Percentiles rank a stretch among this genome's conserved stretches.
phyloP scores from a whole-genome alignment of 768 basidiomycete genomes.

The Pleurotus eryngii region DNA sequence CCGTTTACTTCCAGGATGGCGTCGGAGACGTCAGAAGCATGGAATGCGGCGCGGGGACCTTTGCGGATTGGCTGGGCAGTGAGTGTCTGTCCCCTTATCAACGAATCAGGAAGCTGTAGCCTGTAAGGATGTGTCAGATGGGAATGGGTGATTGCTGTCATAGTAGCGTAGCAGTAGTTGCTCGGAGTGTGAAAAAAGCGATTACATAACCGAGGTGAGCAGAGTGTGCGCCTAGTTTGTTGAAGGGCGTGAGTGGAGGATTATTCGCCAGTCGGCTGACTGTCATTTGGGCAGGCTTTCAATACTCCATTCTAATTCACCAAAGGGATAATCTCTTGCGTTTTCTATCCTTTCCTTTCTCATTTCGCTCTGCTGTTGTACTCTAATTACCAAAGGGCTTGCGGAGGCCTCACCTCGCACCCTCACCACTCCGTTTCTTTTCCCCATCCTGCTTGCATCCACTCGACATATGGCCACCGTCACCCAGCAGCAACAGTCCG shows the following conservation, averaged over 20 bases:
- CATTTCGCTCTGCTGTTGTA: background rate
- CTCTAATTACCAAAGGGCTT: conserved; percentile 13
- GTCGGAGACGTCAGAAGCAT: too few species aligned
- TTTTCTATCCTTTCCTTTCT: background rate
- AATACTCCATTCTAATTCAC: background rate
- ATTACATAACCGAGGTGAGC: background rate
- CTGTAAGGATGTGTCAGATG: too few species aligned
- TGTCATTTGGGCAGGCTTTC: background rate
- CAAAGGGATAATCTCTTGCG: background rate
- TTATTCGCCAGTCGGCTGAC: background rate
- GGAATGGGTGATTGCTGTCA: too few species aligned
- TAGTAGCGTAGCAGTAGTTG: background rate
- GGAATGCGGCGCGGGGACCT: too few species aligned
- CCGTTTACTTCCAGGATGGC: too few species aligned
- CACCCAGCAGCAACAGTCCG: conserved; percentile 18
- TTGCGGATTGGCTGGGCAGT: too few species aligned
- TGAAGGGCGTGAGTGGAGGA: background rate
- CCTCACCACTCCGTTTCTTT: background rate
- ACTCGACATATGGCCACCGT: conserved; percentile 24
- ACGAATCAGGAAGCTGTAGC: too few species aligned
- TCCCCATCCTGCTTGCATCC: conserved; percentile 1
- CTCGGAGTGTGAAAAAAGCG: background rate
- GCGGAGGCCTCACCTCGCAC: background rate
- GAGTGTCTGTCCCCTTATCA: too few species aligned
- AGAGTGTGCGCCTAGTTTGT: background rate